Evolutionary conservation across 495 filamentous ascomycete species (phyloP), one percentile per base, ranked within the genome.

Genomic region (Podospora anserina): DNA sequence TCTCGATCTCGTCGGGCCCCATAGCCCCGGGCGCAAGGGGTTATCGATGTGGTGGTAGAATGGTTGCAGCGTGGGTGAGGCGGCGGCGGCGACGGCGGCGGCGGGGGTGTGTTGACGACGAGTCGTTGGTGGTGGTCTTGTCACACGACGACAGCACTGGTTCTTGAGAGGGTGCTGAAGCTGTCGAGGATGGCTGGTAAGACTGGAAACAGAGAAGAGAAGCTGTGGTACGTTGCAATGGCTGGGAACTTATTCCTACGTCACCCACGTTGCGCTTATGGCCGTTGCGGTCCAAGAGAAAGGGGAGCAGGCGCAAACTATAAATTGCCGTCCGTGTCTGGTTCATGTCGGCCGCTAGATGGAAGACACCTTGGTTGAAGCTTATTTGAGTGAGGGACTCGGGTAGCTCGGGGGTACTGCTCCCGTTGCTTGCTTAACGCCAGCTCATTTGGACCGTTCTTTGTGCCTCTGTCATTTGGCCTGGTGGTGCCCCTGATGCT

Each of bases 1-100:
- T 63, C 20, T 66, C 39, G 34, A 69, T 64, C 13, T 28, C 59
- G 20, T 58, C 58, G 26, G 23, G 16, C 30, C 39, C n/a, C n/a
- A 34, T 62, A 27, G 15, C 39, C 63, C 58, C 34, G 39, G 39
- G 39, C 39, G 39, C 5, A 13, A 11, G 39, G 39, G 39, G 39
- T 49, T 13, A 3, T 49, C 39, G 39, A 49, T 49, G 39, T 49
- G 39, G 39, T 49, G 39, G 39, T 49, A 49, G 13, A 49, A 49
- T 49, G 39, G 9, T 49, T 49, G 6, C 39, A 49, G 39, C 2
- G 2, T 49, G 9, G 13, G 9, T 16, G 39, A 49, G 39, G 39
- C 39, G 15, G 39, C 2, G 39, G 39, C 13, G 39, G 23, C 23
- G 23, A 1, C 39, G 15, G 39, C 15, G 39, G 39, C 13, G 39